phyloP scores from a whole-genome alignment of 116 monocot species.

The Iris pallida region DNA sequence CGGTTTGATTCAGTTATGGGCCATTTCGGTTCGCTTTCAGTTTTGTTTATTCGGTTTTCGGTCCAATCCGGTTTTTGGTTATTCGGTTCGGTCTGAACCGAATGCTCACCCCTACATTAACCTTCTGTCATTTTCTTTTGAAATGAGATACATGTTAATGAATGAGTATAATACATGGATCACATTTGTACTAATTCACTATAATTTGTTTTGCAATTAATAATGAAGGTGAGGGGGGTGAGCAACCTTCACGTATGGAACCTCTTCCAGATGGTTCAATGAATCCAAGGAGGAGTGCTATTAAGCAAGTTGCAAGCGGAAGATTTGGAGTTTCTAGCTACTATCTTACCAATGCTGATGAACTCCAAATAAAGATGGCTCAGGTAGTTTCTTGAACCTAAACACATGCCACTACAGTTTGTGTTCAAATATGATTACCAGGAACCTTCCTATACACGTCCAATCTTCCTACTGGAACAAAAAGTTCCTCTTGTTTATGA shows the following conservation, averaged over 20 bases:
- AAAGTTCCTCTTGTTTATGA: constrained; percentile 34
- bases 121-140: too few relatives aligned
- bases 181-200: too few relatives aligned
- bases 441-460: constrained; percentile 21
- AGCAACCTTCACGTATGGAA: constrained; percentile 89
- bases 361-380: constrained; percentile 99
- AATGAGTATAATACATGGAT: too few relatives aligned
- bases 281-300: constrained; percentile 96
- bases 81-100: too few relatives aligned
- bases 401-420: not conserved
- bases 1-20: too few relatives aligned
- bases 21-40: too few relatives aligned
- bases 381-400: constrained; percentile 60
- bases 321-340: constrained; percentile 98
- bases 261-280: constrained; percentile 83
- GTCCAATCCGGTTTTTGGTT: too few relatives aligned
- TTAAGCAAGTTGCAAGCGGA: constrained; percentile 99
- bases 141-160: too few relatives aligned
- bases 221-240: constrained; percentile 92
- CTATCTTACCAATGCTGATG: constrained; percentile 98
- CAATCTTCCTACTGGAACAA: constrained; percentile 43
- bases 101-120: too few relatives aligned
- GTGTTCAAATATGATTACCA: constrained; percentile 1
- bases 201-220: not conserved
- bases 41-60: too few relatives aligned